Evolutionary conservation across 768 basidiomycete genomes (phyloP), one percentile per base, ranked within the genome.

Genomic region (Termitomyces sp.): DNA sequence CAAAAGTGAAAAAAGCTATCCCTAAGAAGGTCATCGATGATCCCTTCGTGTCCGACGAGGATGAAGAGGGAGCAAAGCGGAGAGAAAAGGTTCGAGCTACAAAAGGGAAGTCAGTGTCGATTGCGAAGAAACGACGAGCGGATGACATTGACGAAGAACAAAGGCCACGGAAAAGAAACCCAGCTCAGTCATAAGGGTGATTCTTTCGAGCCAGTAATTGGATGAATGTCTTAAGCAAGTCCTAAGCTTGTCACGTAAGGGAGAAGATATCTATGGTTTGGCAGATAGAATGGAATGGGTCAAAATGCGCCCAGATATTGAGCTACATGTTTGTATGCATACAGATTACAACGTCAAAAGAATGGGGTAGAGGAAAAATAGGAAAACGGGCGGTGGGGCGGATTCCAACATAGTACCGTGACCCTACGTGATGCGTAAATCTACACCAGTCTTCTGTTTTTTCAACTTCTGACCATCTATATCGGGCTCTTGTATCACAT

Each of bases 21-120:
- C 71, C 73, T 2, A 84, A 83, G 65, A 75, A 78, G 61, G 64
- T 50, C 2, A 70, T 72, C 23, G 80, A 82, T 45, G 79, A 86
- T 67, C 19, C 37, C 37, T 38, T 43, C 31, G 32, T 23, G 31
- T 81, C 79, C 8, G 72, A 72, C 11, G 67, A 72, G n/a, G 59
- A 60, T 31, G 49, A 29, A 19, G 35, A 10, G 17, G 64, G 65
- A 60, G 59, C 62, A 56, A 68, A 57, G 25, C 43, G 46, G 5
- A 57, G 52, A 32, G 32, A 57, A 29, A 56, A 46, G 25, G 34
- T 46, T 32, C 53, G 53, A 35, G 43, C 46, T 1, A 58, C 51
- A 32, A 54, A 54, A 10, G 17, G 32, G 9, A 44, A 54, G 32
- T 54, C 42, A 12, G 16, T 5, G 16, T 43, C n/a, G 23, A 35